These are phyloP conservation scores for Garcia nutans DNA, from an alignment of 345 rosid genomes.

Conservation along the genomic window DNA sequence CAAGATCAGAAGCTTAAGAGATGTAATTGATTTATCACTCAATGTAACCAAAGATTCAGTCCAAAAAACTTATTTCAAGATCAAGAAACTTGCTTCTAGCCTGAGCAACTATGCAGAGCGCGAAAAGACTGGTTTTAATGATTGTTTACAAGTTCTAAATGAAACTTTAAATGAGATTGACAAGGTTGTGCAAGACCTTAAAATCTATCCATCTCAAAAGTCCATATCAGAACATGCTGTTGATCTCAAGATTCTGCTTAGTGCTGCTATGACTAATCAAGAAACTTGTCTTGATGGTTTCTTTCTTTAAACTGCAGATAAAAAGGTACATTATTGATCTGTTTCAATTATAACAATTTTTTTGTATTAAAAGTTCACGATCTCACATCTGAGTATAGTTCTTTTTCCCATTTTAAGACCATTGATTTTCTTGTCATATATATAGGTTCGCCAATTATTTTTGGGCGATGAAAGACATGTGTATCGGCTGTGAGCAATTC, in stretches of 20 bases:
- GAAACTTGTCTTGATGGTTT: slow-evolving; percentile 29
- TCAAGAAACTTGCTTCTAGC: slow-evolving; percentile 38
- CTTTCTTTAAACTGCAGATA: slow-evolving; percentile 12
- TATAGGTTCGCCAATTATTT: slow-evolving; percentile 15
- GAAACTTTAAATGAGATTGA: slow-evolving; percentile 21
- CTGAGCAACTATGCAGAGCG: slow-evolving; percentile 11
- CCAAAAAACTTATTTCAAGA: slow-evolving; percentile 44
- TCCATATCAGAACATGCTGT: slow-evolving; percentile 23
- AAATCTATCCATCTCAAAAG: slow-evolving; percentile 18
- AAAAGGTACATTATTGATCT: slow-evolving; percentile 4
- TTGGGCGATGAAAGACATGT: slow-evolving; percentile 16
- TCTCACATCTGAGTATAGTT: background rate
- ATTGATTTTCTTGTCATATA: background rate
- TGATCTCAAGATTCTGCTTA: slow-evolving; percentile 20
- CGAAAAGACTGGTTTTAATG: slow-evolving; percentile 8
- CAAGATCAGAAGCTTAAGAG: slow-evolving; percentile 44
- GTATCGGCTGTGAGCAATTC: slow-evolving; percentile 31
- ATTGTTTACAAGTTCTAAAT: slow-evolving; percentile 11
- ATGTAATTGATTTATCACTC: slow-evolving; percentile 51
- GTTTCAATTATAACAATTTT: too few relatives aligned
- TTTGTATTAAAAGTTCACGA: too few relatives aligned
- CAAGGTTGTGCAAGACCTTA: slow-evolving; percentile 2
- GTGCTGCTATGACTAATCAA: slow-evolving; percentile 27
- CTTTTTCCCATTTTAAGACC: background rate
- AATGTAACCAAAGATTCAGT: slow-evolving; percentile 52